Conservation (phyloP, 1,284 basidiomycete species). For the Anthracocystis setariae region DNA sequence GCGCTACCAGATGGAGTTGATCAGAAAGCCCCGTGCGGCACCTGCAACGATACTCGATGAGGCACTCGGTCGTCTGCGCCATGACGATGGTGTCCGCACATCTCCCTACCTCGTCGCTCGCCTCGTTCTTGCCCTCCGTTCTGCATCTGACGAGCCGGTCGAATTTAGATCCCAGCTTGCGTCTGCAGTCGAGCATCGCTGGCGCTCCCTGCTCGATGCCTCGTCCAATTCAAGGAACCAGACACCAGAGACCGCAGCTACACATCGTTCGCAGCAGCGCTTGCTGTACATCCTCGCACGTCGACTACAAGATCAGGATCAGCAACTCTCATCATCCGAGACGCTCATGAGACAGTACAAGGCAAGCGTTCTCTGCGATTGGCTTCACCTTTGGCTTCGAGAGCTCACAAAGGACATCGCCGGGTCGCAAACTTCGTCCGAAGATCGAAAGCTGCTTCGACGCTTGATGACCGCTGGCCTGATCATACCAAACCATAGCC, state of each 20-base stretch:
- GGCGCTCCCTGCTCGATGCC: conserved; percentile 4
- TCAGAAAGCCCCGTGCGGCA: background rate
- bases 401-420: conserved; percentile 1
- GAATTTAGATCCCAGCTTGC: conserved; percentile 9
- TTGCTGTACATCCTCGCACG: conserved; percentile 26
- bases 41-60: conserved; percentile 10
- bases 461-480: conserved; percentile 2
- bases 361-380: background rate
- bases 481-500: conserved; percentile 3
- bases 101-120: conserved; percentile 13
- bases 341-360: conserved; percentile 1
- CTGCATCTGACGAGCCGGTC: conserved; percentile 7
- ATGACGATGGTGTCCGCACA: background rate
- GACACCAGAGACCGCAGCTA: background rate
- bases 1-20: conserved; percentile 25
- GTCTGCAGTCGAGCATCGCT: conserved; percentile 6
- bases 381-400: conserved; percentile 11
- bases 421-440: background rate
- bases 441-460: conserved; percentile 3
- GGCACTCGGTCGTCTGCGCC: conserved; percentile 5
- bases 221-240: background rate
- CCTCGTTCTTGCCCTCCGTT: conserved; percentile 14
- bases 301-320: conserved; percentile 4
- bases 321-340: background rate
- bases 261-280: background rate